Evolutionary conservation across 2,329 filamentous ascomycete species (phyloP).

Genomic region (Xylariaceae sp.): DNA sequence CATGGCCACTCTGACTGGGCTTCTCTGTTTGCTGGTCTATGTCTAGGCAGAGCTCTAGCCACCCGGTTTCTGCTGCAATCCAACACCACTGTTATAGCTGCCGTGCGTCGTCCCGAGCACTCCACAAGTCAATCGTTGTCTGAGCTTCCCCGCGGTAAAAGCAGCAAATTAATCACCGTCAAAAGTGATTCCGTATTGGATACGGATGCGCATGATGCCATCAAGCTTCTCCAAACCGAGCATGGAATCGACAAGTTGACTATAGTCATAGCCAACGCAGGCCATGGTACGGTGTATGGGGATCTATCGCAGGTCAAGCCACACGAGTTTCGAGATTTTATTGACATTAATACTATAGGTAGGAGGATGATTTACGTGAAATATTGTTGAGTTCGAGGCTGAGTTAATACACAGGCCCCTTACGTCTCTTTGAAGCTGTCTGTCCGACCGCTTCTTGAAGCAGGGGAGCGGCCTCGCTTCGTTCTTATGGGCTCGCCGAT

Average conservation of each 20-base stretch:
- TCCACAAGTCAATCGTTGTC: conserved; percentile 23
- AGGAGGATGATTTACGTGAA: not conserved
- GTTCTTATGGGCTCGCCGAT: conserved; percentile 14
- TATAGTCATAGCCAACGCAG: conserved; percentile 51
- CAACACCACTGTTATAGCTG: conserved; percentile 49
- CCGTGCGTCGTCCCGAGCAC: conserved; percentile 26
- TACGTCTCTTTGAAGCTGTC: conserved; percentile 17
- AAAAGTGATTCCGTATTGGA: conserved; percentile 40
- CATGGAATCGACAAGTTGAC: conserved; percentile 43
- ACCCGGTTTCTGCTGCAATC: conserved; percentile 30
- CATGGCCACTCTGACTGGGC: not conserved
- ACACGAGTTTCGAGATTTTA: conserved; percentile 7
- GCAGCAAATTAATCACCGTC: conserved; percentile 38
- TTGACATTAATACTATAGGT: conserved; percentile 15
- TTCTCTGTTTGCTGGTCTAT: not conserved
- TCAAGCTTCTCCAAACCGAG: conserved; percentile 30
- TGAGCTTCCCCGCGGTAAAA: conserved; percentile 33
- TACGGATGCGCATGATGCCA: conserved; percentile 34
- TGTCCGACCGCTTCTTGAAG: conserved; percentile 11
- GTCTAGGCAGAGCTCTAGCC: not conserved
- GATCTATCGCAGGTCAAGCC: conserved; percentile 16
- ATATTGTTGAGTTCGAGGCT: not conserved
- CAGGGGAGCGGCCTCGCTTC: conserved; percentile 9
- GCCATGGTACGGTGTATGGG: conserved; percentile 21
- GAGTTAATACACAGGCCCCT: conserved; percentile 1